phyloP scores from a whole-genome alignment of 192 early-diverging fungal genomes.

The Powellomyces hirtus region DNA sequence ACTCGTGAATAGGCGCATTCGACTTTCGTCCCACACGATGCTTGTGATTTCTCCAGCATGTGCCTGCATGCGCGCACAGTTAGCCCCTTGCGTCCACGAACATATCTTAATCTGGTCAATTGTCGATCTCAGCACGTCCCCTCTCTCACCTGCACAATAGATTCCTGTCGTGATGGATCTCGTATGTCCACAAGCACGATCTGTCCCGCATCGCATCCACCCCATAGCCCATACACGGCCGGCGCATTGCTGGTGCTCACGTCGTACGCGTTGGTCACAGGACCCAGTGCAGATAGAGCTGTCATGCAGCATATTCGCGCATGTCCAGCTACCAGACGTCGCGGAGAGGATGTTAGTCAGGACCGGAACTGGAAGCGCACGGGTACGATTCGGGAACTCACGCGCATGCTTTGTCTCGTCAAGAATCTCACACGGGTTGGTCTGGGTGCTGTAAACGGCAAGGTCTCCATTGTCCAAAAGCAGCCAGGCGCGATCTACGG shows the following conservation, averaged over 20 bases:
- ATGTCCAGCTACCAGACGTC: constrained; percentile 24
- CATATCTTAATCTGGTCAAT: neutral
- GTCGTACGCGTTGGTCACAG: neutral
- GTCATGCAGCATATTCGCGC: constrained; percentile 37
- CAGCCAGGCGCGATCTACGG: constrained; percentile 40
- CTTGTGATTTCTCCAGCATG: constrained; percentile 32
- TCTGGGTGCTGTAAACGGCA: constrained; percentile 35
- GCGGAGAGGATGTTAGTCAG: too few relatives aligned
- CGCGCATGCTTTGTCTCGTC: constrained; percentile 35
- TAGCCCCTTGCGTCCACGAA: too few relatives aligned
- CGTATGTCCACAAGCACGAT: constrained; percentile 44
- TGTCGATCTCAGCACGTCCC: neutral
- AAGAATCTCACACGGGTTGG: constrained; percentile 43
- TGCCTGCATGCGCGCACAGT: too few relatives aligned
- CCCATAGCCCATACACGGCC: constrained; percentile 39
- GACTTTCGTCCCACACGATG: constrained; percentile 20
- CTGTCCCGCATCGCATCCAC: constrained; percentile 51
- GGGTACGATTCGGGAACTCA: too few relatives aligned
- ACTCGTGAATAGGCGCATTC: constrained; percentile 28
- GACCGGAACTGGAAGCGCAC: too few relatives aligned
- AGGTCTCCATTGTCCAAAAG: constrained; percentile 41
- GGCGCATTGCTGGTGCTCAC: neutral
- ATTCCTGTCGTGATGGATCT: constrained; percentile 26
- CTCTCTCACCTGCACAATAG: constrained; percentile 25
- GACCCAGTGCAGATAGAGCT: constrained; percentile 14